Evolutionary conservation across 2,329 filamentous ascomycete genomes (phyloP), one percentile per base, ranked within the genome.

Genomic region (Cadophora sp.): DNA sequence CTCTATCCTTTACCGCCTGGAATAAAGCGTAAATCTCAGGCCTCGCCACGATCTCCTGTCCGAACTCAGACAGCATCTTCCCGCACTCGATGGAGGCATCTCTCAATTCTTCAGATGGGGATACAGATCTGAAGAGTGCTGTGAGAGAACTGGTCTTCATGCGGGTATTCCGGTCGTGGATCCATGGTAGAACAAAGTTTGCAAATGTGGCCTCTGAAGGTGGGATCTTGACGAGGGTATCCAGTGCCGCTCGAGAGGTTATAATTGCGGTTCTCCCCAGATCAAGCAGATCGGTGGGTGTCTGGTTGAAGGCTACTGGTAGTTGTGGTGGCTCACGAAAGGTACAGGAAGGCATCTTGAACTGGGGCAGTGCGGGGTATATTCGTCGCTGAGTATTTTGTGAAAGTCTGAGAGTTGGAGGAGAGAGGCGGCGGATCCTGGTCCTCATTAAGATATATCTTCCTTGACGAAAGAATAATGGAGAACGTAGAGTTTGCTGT

Each of bases 1-100:
- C 48, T 20, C 39, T 50, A 4, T 62, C 48, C 60, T 62, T 62
- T 22, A 62, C 60, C 60, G 60, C 48, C 48, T 62, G 48, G 48
- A 62, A 62, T 36, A 62, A 36, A 20, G 14, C 22, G 36, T 62
- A 62, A 18, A 62, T 50, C 36, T 62, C 47, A 3, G 60, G 60
- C 36, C 60, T 50, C 7, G 60, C 60, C 30, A 53, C 36, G 16
- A 62, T 20, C 36, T 62, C 60, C 36, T 50, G 60, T 7, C 20
- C 14, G 36, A 53, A 62, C 36, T 62, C 47, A 20, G 60, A 51
- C 48, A 30, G 43, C 20, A 55, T 43, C 48, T 55, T 62, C 20
- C 55, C 36, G 22, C 60, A 62, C 14, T 62, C 60, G 14, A 62
- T 36, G 1, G 60, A 55, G 27, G 60, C 60, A 62, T 62, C 48